Conservation (phyloP, 805 yeast species). For the Suhomyces xylopsoci region DNA sequence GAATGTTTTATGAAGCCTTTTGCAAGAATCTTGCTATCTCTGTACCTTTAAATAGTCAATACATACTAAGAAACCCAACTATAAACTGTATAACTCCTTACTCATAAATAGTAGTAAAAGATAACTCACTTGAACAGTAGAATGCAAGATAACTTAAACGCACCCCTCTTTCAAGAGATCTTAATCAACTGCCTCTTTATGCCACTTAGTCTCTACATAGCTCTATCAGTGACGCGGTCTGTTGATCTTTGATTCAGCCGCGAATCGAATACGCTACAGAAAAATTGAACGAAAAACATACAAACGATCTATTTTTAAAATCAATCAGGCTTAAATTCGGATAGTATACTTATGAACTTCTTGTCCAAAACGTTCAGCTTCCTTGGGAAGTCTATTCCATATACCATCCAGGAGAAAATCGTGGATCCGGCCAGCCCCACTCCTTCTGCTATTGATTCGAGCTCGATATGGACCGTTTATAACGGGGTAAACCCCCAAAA, state of each 20-base stretch:
- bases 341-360: conserved; percentile 53
- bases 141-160: no score
- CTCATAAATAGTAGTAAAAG: no score
- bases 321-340: no score
- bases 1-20: neutral
- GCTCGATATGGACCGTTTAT: conserved; percentile 60
- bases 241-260: neutral
- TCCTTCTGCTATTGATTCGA: conserved; percentile 15
- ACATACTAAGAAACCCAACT: neutral
- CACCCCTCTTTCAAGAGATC: no score
- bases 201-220: neutral
- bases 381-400: conserved; percentile 57
- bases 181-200: no score
- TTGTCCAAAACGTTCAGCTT: conserved; percentile 60
- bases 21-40: neutral
- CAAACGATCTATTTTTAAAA: neutral
- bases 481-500: conserved; percentile 56
- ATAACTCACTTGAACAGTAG: no score
- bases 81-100: no score
- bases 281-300: neutral
- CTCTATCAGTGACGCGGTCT: neutral
- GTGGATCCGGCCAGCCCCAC: conserved; percentile 21
- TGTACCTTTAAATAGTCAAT: neutral
- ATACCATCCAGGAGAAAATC: conserved; percentile 47
- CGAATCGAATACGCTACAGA: neutral